These are phyloP conservation scores for Thecaphora thlaspeos DNA, from an alignment of 1,284 basidiomycete species.

Conservation along the genomic window DNA sequence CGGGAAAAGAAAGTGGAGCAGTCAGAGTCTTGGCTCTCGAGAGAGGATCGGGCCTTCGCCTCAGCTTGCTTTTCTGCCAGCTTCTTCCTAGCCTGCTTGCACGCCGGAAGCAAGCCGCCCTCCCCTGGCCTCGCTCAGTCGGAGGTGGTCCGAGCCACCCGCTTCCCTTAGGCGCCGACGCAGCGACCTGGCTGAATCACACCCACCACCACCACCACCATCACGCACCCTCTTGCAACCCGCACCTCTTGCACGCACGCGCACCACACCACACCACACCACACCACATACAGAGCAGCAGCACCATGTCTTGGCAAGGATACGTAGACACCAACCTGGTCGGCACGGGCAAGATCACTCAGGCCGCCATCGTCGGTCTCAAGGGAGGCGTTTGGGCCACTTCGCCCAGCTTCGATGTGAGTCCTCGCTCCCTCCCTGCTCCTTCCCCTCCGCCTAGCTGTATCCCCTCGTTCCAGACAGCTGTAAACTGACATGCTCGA, in stretches of 20 bases:
- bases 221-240: background rate
- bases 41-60: too few relatives aligned
- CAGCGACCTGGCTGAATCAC: too few relatives aligned
- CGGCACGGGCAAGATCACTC: constrained; percentile 71
- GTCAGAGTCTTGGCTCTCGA: too few relatives aligned
- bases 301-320: constrained; percentile 62
- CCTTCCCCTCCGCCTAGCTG: background rate
- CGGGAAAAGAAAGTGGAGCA: too few relatives aligned
- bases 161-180: too few relatives aligned
- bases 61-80: too few relatives aligned
- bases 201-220: too few relatives aligned
- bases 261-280: background rate
- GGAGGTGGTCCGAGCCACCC: too few relatives aligned
- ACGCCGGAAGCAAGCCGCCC: too few relatives aligned
- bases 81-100: too few relatives aligned
- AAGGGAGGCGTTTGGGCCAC: constrained; percentile 85
- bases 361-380: constrained; percentile 81
- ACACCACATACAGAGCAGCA: background rate
- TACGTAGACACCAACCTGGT: constrained; percentile 87
- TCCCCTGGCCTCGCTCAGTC: too few relatives aligned
- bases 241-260: background rate
- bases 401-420: constrained; percentile 71
- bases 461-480: constrained; percentile 1
- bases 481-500: too few relatives aligned
- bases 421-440: constrained; percentile 5